Percentiles rank a stretch among this genome's conserved stretches.
Conservation (phyloP, 352 stramenopile species). For the Phytophthora macrochlamydospora region DNA sequence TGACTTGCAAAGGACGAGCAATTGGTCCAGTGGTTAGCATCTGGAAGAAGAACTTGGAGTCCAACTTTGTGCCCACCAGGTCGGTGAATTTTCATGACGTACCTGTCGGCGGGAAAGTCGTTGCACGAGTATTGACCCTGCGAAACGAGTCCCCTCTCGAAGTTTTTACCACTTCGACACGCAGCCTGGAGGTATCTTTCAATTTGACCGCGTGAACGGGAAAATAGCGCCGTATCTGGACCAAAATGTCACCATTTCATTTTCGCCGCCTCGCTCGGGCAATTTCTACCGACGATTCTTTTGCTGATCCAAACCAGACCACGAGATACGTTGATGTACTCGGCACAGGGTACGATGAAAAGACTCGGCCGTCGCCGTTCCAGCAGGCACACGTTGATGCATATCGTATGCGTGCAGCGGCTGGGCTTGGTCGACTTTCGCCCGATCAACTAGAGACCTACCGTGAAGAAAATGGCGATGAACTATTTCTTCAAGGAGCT, state of each 20-base stretch:
- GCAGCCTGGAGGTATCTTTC: conserved; percentile 80
- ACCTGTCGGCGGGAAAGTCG: conserved; percentile 44
- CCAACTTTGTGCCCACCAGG: conserved; percentile 69
- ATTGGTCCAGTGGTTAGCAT: conserved; percentile 70
- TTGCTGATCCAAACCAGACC: conserved; percentile 84
- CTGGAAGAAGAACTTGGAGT: conserved; percentile 82
- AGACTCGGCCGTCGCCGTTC: conserved; percentile 90
- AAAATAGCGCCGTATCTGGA: conserved; percentile 83
- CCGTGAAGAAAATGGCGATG: conserved; percentile 69
- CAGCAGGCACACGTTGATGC: conserved; percentile 92
- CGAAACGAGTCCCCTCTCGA: conserved; percentile 79
- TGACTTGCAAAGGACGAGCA: conserved; percentile 76
- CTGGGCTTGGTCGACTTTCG: conserved; percentile 70
- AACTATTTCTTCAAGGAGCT: conserved; percentile 66
- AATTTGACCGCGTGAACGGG: conserved; percentile 81
- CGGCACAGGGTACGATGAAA: conserved; percentile 89
- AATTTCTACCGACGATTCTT: conserved; percentile 94
- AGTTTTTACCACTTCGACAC: conserved; percentile 82
- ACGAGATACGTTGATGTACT: conserved; percentile 89
- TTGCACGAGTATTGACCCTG: conserved; percentile 82
- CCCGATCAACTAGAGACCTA: conserved; percentile 86
- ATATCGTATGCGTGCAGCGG: conserved; percentile 58
- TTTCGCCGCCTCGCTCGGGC: conserved; percentile 68
- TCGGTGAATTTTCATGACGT: conserved; percentile 93
- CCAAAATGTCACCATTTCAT: conserved; percentile 82